These are phyloP conservation scores for Thermochaetoides thermophila DNA, from an alignment of 495 filamentous ascomycete genomes.

Conservation along the genomic window DNA sequence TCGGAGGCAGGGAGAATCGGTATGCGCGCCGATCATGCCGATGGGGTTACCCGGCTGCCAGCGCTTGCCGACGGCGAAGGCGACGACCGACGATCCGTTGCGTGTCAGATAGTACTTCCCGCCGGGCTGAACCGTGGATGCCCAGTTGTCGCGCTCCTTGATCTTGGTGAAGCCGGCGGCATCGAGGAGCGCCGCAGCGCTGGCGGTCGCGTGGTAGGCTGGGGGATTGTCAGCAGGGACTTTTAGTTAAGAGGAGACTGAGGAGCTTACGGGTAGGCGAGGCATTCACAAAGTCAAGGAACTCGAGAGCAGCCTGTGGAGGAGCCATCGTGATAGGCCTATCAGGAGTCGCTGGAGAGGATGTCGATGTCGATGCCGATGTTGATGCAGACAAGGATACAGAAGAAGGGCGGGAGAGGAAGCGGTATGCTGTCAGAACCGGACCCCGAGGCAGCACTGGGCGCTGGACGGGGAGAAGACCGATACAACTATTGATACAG, in stretches of 20 bases:
- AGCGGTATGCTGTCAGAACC: too few species aligned
- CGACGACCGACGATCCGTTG: conserved; percentile 85
- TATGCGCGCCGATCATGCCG: conserved; percentile 92
- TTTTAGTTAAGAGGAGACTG: background rate
- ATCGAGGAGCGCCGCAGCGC: conserved; percentile 54
- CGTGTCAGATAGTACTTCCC: conserved; percentile 94
- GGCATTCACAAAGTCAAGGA: conserved; percentile 85
- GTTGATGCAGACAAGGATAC: background rate
- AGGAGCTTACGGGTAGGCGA: conserved; percentile 72
- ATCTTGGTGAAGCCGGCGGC: conserved; percentile 77
- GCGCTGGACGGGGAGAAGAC: too few species aligned
- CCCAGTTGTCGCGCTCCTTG: conserved; percentile 86
- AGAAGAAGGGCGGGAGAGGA: background rate
- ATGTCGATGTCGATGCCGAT: background rate
- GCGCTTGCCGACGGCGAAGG: conserved; percentile 82
- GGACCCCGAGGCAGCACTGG: too few species aligned
- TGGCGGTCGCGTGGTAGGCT: conserved; percentile 92
- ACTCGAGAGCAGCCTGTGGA: conserved; percentile 57
- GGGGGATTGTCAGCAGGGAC: background rate
- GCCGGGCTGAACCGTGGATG: conserved; percentile 60
- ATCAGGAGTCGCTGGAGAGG: conserved; percentile 7
- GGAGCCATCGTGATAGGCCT: conserved; percentile 37
- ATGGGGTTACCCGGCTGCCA: conserved; percentile 93
- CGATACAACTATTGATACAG: too few species aligned
- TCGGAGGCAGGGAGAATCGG: conserved; percentile 80